Base-by-base conservation (phyloP, 345 rosid genomes). In the Triadica sebifera region DNA sequence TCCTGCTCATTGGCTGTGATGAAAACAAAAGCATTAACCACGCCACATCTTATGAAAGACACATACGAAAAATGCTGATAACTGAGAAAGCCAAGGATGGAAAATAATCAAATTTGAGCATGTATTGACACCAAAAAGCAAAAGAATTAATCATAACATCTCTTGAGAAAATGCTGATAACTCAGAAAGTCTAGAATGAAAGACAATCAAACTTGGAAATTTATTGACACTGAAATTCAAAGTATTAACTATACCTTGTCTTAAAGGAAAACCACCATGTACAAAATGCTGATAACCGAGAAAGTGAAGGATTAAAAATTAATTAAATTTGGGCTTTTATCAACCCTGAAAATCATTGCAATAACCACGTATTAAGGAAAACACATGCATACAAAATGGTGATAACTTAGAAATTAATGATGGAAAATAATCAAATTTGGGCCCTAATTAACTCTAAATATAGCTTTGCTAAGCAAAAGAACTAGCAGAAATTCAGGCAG, bases 1-100 rank as follows among this genome's bases (percentile, higher is more conserved):
- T 81, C 84, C 77, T 80, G 84, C 58, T 73, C 78, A 74, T 71
- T 53, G 22, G 80, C 95, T 87, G 86, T 10, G 50, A 80, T 73
- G 64, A 77, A 77, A 20, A 53, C 67, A 73, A 19, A 63, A 81
- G 61, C 67, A 74, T 49, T 65, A 74, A 74, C 72, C 67, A 70
- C 51, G 58, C 57, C 5, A 70, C 38, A n/a, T 71, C 25, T 51
- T 37, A 24, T 8, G 25, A 45, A 39, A 67, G 9, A 51, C 7
- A 64, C n/a, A 37, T 17, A 75, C n/a, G 6, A 65, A 49, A 6
- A 52, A 7, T 17, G 51, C 51, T 0, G 37, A 37, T n/a, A 20
- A 22, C 17, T 50, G 45, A 16, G 16, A 29, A 29, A 75, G 38
- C 65, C 12, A 22, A 0, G 13, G 39, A 70, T 12, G 38, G n/a